A percentile compares a stretch with the other conserved stretches of the same genome.
Evolutionary conservation across 2,329 filamentous ascomycete genomes (phyloP).

Genomic region (Aureobasidium sp.): DNA sequence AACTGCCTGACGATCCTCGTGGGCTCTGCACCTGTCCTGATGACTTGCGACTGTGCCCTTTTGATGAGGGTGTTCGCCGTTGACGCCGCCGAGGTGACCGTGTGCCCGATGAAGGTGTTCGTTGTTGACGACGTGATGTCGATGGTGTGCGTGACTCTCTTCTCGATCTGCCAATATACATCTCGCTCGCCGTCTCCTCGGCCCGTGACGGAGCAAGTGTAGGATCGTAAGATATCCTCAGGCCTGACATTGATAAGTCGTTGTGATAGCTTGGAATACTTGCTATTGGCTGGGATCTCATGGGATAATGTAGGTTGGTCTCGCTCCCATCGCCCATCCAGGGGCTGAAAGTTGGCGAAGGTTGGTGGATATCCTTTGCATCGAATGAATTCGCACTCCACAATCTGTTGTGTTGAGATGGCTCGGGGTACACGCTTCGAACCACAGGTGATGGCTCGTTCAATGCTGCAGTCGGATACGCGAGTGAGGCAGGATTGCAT

Average conservation of each 20-base stretch:
- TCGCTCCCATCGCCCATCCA: slow-evolving; percentile 9
- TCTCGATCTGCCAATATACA: slow-evolving; percentile 13
- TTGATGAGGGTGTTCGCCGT: slow-evolving; percentile 17
- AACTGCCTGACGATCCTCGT: slow-evolving; percentile 40
- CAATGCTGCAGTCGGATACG: slow-evolving; percentile 18
- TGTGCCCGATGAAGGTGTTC: slow-evolving; percentile 17
- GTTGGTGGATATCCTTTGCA: neutral
- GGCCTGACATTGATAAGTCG: slow-evolving; percentile 18
- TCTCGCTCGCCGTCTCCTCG: slow-evolving; percentile 1
- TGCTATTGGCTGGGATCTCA: neutral
- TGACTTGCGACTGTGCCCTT: neutral
- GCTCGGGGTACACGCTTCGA: neutral
- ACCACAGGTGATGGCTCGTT: neutral
- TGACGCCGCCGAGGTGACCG: slow-evolving; percentile 21
- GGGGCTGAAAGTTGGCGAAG: slow-evolving; percentile 7
- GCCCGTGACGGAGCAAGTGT: slow-evolving; percentile 17
- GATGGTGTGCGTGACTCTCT: slow-evolving; percentile 19
- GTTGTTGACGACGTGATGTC: slow-evolving; percentile 14
- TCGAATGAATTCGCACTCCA: slow-evolving; percentile 10
- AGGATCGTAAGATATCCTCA: slow-evolving; percentile 27
- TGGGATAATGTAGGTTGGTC: neutral
- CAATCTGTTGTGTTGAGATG: neutral
- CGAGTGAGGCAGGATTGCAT: slow-evolving; percentile 40
- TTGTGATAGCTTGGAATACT: neutral
- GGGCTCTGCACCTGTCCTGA: neutral